These are phyloP conservation scores for Pythium scleroteichum DNA, from an alignment of 352 stramenopile species.

Conservation along the genomic window DNA sequence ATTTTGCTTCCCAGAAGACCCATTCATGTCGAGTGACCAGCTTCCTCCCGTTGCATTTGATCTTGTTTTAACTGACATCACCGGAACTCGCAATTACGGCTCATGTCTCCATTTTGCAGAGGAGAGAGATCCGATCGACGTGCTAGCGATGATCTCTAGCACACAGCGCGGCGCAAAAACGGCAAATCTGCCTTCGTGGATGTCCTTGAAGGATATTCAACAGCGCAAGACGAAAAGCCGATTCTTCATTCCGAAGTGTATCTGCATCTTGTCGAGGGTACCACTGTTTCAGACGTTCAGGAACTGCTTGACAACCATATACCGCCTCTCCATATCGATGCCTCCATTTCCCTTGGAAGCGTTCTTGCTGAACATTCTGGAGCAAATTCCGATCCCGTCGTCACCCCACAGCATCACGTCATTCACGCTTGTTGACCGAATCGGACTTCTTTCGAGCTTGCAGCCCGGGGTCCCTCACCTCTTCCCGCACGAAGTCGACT, in stretches of 20 bases:
- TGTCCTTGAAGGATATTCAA: slow-evolving; percentile 71
- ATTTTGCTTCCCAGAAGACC: slow-evolving; percentile 70
- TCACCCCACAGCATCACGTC: slow-evolving; percentile 33
- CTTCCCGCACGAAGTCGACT: slow-evolving; percentile 61
- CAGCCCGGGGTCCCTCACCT: slow-evolving; percentile 31
- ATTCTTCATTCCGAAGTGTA: slow-evolving; percentile 63
- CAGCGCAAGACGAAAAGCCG: slow-evolving; percentile 52
- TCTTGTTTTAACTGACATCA: slow-evolving; percentile 76
- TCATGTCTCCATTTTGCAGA: slow-evolving; percentile 70
- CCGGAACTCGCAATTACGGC: slow-evolving; percentile 49
- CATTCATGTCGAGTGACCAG: slow-evolving; percentile 43
- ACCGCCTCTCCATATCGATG: slow-evolving; percentile 42
- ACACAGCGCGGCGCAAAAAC: slow-evolving; percentile 42
- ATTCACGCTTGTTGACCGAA: slow-evolving; percentile 41
- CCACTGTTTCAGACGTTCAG: slow-evolving; percentile 65
- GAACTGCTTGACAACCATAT: slow-evolving; percentile 44
- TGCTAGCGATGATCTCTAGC: slow-evolving; percentile 57
- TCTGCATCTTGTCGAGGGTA: slow-evolving; percentile 59
- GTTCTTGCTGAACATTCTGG: slow-evolving; percentile 56
- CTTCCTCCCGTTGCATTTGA: slow-evolving; percentile 55
- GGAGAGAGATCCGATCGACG: slow-evolving; percentile 59
- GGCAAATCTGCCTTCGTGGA: slow-evolving; percentile 54
- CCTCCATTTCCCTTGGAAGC: slow-evolving; percentile 38
- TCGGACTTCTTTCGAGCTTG: slow-evolving; percentile 38
- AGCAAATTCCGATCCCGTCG: slow-evolving; percentile 44